Evolutionary conservation across 2,329 filamentous ascomycete genomes (phyloP).

Genomic region (Venturia asperata): DNA sequence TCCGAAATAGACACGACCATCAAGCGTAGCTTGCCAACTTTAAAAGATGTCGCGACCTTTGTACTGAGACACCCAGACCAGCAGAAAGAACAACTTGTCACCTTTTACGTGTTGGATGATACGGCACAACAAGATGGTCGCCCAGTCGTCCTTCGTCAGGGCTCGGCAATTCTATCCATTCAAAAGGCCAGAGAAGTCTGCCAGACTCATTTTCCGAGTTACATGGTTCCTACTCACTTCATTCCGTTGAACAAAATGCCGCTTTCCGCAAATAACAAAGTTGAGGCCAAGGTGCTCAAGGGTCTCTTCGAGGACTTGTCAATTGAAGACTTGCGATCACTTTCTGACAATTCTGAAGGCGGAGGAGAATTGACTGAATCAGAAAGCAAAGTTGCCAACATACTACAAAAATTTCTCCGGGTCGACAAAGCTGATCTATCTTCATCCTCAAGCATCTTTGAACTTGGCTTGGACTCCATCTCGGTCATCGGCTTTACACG

Average conservation of each 20-base stretch:
- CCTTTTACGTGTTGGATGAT: constrained; percentile 50
- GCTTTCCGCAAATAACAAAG: constrained; percentile 83
- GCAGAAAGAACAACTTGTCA: constrained; percentile 74
- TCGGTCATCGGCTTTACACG: constrained; percentile 66
- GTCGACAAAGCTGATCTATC: constrained; percentile 40
- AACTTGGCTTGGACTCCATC: constrained; percentile 82
- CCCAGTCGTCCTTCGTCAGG: constrained; percentile 22
- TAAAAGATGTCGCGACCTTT: constrained; percentile 68
- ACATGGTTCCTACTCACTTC: constrained; percentile 88
- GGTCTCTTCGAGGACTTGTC: constrained; percentile 57
- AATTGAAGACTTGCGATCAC: constrained; percentile 53
- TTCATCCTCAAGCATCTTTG: constrained; percentile 64
- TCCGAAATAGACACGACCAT: constrained; percentile 87
- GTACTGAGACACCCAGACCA: constrained; percentile 65
- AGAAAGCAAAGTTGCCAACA: constrained; percentile 44
- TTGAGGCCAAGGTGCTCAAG: constrained; percentile 64
- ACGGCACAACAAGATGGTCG: not conserved
- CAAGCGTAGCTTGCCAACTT: constrained; percentile 47
- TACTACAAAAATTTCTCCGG: constrained; percentile 49
- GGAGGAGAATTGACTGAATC: constrained; percentile 28
- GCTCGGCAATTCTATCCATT: constrained; percentile 18
- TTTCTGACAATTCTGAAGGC: constrained; percentile 30
- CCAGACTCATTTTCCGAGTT: constrained; percentile 61
- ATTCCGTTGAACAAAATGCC: constrained; percentile 65
- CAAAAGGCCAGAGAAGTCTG: constrained; percentile 48